Base-by-base conservation (phyloP, 1,284 basidiomycete genomes). In the Flammula alnicola region DNA sequence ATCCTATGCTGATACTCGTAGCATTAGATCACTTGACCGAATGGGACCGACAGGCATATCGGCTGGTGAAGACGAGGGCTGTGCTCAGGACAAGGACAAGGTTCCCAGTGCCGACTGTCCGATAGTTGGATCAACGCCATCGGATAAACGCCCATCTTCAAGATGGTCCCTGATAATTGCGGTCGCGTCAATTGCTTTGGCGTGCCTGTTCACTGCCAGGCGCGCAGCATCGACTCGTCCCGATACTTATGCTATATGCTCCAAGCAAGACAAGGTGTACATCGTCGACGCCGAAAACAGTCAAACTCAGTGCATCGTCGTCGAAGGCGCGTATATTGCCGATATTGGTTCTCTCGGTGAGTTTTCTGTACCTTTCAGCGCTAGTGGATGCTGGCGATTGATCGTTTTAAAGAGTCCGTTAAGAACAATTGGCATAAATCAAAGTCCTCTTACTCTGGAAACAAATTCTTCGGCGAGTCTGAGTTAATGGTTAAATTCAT, bases 271-370 rank as follows among this genome's bases (percentile, higher is more conserved):
- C 35, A 69, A 70, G 31, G 75, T 88, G 41, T 86, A 86, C 55
- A 85, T 82, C 9, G 83, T 87, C 12, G 82, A 88, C 60, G 64
- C 66, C 11, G 49, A 63, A 22, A 75, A 77, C 48, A 65, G 75
- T 11, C 71, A 65, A 38, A 76, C 73, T 2, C 78, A 88, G 55
- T 89, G 86, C 59, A 70, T 89, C 27, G 73, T 84, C 22, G 71
- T 89, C 19, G 65, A 76, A 40, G 72, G 71, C 22, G 65, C 71
- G 32, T 64, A 68, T 47, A 81, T 88, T 49, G 54, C 72, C n/a
- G 77, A 78, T 39, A 75, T 69, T 5, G 86, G 86, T 35, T 72
- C 76, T 52, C 66, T 84, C 32, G 74, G 86, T 86, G 55, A 54
- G 78, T 71, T 19, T 6, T 22, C 23, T 26, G n/a, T 5, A 17